Evolutionary conservation across 1,284 basidiomycete genomes (phyloP), one percentile per base, ranked within the genome.

Genomic region (Tranzscheliella williamsii): DNA sequence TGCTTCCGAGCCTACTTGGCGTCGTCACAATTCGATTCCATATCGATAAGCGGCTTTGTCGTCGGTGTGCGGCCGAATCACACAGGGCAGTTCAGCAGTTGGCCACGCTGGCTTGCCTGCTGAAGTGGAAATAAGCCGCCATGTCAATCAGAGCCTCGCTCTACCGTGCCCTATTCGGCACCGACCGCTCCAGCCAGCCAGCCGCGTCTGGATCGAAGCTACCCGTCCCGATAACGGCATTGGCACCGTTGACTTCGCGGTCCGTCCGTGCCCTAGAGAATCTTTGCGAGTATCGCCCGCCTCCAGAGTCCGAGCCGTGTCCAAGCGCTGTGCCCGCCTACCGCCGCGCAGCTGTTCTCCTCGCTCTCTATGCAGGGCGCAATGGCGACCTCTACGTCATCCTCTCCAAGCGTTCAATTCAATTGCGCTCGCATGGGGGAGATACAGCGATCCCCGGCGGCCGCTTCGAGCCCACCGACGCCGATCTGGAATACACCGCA

Each of bases 391-490:
- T 76, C 11, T 65, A 73, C 30, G 70, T 75, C n/a, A 51, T 76
- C 8, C 53, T 76, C 4, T 67, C 63, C 18, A 62, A 70, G 38
- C 50, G 73, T 1, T 49, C 67, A 2, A 29, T 42, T 1, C 37
- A 42, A 4, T 46, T 76, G 4, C 50, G 70, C 0, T 64, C 57
- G 12, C 73, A 76, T 36, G 68, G 65, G 1, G 73, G 73, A 16
- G 73, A 76, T 22, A 76, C 73, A 0, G 73, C 73, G 18, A 65
- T 76, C 5, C 73, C 73, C 1, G 73, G 73, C 12, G 73, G 73
- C 0, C 27, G 73, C 18, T 75, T 67, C 34, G 73, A 76, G 47
- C 45, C 62, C 0, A 53, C 47, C 11, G 73, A 76, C 51, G 32
- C 24, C 2, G 56, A 62, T 21, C 42, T 76, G 5, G 72, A 76